Evolutionary conservation across 2,329 filamentous ascomycete genomes (phyloP), one percentile per base, ranked within the genome.

Genomic region (Amylocarpus encephaloides): DNA sequence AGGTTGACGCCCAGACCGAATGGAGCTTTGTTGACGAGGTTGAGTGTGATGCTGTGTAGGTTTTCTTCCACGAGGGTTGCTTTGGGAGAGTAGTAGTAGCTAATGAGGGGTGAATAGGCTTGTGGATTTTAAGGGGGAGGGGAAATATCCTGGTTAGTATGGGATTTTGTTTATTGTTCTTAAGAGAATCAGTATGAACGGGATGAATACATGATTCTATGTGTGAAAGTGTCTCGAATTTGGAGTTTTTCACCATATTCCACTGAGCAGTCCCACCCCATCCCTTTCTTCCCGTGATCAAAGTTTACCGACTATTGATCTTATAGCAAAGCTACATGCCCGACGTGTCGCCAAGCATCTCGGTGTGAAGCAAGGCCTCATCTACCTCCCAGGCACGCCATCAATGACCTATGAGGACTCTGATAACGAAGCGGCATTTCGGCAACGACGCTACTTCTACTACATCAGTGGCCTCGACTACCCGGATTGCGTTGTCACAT

Each of bases 361-460:
- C 38, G 64, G 65, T 11, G 59, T 65, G 39, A 65, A 67, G 13
- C 56, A 69, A 39, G 76, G 79, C 22, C 64, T 83, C 47, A 75
- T 83, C 44, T 82, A 79, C 59, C 72, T 83, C 18, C 68, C 70
- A 32, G 79, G 79, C 19, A 69, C 74, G 45, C 68, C 72, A 3
- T 72, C 71, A 4, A 64, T 70, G 39, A 70, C 72, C 47, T 73
- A 73, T 55, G 75, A 79, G 51, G 80, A 84, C 59, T 81, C 78
- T 26, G 80, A 84, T 54, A 75, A 79, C 68, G 67, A 70, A 49
- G 70, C 70, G 16, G 69, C 71, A 5, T 83, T 82, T 58, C 72
- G 79, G 12, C 80, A 83, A 61, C 71, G 73, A 55, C 73, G 80
- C 18, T 82, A 82, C 61, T 83, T 83, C 59, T 81, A 78, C 65